phyloP scores from a whole-genome alignment of 106 monocot species.

The Ottelia alismoides region DNA sequence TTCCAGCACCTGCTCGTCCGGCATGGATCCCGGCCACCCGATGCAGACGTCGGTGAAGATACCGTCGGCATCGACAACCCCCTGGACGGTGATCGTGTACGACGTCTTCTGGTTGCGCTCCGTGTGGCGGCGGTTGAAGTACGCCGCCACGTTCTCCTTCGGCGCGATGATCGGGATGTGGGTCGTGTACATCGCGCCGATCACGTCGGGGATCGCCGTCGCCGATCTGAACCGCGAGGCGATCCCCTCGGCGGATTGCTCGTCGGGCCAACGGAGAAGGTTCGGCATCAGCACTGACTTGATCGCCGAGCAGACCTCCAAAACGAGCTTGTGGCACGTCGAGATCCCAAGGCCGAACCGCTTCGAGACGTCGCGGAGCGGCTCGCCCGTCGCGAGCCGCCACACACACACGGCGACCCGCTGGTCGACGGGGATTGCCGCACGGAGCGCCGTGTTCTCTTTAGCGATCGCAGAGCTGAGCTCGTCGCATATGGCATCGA shows the following conservation, averaged over 20 bases:
- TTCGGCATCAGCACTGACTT: conserved; percentile 6
- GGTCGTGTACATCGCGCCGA: conserved; percentile 77
- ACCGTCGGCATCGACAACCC: conserved; percentile 39
- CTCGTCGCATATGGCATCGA: conserved; percentile 28
- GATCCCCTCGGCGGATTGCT: background rate
- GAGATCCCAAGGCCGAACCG: conserved; percentile 17
- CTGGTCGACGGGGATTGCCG: conserved; percentile 33
- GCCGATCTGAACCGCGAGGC: conserved; percentile 15
- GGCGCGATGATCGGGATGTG: conserved; percentile 84
- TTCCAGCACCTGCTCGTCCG: no score
- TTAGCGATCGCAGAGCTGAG: conserved; percentile 29
- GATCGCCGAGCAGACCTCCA: conserved; percentile 10
- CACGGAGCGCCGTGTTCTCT: conserved; percentile 37
- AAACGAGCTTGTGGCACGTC: conserved; percentile 10
- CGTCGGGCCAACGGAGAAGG: conserved; percentile 6
- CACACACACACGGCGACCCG: conserved; percentile 41
- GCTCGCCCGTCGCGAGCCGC: conserved; percentile 40
- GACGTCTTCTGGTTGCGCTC: no score
- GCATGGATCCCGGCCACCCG: no score
- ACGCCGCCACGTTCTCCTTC: conserved; percentile 32
- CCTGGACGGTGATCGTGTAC: conserved; percentile 53
- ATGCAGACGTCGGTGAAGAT: conserved; percentile 49
- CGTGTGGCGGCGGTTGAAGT: conserved; percentile 64
- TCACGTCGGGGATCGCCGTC: conserved; percentile 45
- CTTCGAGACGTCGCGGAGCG: conserved; percentile 35